Percentiles rank a stretch among this genome's conserved stretches.
Conservation (phyloP, 2,329 filamentous ascomycete species). For the Akanthomyces dipterigenus region DNA sequence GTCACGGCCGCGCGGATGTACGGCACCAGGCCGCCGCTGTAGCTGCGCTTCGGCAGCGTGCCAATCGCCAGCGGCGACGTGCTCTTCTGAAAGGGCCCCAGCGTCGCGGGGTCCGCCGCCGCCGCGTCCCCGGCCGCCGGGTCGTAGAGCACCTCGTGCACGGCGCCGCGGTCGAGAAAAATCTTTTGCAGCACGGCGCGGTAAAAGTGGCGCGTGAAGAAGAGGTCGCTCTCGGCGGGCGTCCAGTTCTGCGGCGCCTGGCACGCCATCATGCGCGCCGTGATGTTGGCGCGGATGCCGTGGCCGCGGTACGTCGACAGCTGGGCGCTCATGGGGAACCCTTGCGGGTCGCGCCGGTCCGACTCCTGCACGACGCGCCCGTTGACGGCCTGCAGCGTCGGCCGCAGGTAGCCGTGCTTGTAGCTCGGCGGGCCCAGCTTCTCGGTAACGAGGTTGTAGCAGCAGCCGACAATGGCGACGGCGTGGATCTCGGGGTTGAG, state of each 20-base stretch:
- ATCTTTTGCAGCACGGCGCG: constrained; percentile 84
- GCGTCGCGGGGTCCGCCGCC: constrained; percentile 17
- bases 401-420: constrained; percentile 72
- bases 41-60: constrained; percentile 72
- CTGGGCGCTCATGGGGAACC: constrained; percentile 83
- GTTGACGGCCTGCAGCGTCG: constrained; percentile 58
- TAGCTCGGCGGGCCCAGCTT: constrained; percentile 79
- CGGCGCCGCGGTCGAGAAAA: constrained; percentile 78
- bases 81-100: constrained; percentile 45
- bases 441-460: constrained; percentile 94
- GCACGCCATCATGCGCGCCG: constrained; percentile 95
- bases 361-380: constrained; percentile 64
- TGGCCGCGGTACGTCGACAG: constrained; percentile 50
- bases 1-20: constrained; percentile 76
- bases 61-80: constrained; percentile 83
- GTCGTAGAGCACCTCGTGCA: constrained; percentile 51
- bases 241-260: constrained; percentile 95
- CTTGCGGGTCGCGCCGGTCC: constrained; percentile 73
- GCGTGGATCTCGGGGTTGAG: constrained; percentile 78
- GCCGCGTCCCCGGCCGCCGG: constrained; percentile 13
- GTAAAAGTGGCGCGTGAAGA: constrained; percentile 92
- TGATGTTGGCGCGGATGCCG: constrained; percentile 86
- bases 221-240: constrained; percentile 67
- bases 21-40: constrained; percentile 57
- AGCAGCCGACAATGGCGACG: constrained; percentile 95